A percentile compares a stretch with the other conserved stretches of the same genome.
Conservation (phyloP, 1,284 basidiomycete genomes). For the Porodaedalea pini region DNA sequence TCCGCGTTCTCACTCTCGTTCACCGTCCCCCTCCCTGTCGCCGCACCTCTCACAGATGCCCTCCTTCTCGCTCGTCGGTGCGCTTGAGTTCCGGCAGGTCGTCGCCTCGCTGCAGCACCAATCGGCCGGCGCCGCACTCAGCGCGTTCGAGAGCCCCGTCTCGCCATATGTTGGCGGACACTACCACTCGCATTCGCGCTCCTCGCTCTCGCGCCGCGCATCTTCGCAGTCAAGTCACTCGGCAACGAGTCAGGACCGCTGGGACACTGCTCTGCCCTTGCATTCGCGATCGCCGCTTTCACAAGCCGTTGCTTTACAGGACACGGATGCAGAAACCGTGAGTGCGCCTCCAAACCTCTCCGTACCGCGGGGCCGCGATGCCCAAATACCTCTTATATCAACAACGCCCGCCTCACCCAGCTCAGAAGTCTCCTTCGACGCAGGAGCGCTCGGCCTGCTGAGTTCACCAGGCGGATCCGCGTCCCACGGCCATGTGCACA, state of each 20-base stretch:
- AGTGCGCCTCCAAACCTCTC: not conserved
- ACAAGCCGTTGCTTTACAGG: conserved; percentile 25
- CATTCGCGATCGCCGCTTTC: conserved; percentile 44
- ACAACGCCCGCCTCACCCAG: conserved; percentile 24
- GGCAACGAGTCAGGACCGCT: conserved; percentile 36
- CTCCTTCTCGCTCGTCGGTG: conserved; percentile 87
- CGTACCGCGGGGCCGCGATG: not conserved
- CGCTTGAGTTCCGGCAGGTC: conserved; percentile 90
- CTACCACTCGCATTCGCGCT: conserved; percentile 42
- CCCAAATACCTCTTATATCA: conserved; percentile 28
- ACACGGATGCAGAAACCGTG: not conserved
- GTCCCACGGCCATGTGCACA: conserved; percentile 38
- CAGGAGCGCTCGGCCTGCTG: conserved; percentile 14
- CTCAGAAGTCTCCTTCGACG: conserved; percentile 19
- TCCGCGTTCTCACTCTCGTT: conserved; percentile 34
- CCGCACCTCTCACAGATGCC: conserved; percentile 53
- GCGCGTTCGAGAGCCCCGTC: conserved; percentile 63
- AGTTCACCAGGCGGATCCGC: conserved; percentile 2
- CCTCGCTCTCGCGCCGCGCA: conserved; percentile 29
- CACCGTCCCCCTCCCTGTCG: conserved; percentile 36
- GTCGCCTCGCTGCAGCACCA: conserved; percentile 74
- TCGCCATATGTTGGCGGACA: conserved; percentile 73
- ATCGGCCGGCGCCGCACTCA: conserved; percentile 53
- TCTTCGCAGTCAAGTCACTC: conserved; percentile 20
- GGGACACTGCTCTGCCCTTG: conserved; percentile 46